Evolutionary conservation across 129 eudicot species (phyloP).

Genomic region (Tagetes patula): DNA sequence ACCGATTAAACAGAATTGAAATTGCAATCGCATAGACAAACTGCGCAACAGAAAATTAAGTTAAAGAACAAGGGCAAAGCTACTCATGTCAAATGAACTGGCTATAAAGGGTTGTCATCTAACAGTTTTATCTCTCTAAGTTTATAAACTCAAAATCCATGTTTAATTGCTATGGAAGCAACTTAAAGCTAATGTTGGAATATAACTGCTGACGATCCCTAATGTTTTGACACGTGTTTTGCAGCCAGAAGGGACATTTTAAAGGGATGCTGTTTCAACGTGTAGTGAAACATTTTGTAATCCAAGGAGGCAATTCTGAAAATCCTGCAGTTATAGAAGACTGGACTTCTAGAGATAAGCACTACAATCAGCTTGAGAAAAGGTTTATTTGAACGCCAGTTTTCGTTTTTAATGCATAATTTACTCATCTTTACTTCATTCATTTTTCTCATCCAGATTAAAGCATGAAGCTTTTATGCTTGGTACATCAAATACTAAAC

Average conservation of each 20-base stretch:
- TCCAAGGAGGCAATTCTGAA: conserved; percentile 78
- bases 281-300: conserved; percentile 85
- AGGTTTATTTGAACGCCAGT: conserved; percentile 40
- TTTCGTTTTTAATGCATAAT: background rate
- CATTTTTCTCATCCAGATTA: conserved; percentile 41
- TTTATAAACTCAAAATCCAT: background rate
- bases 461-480: conserved; percentile 98
- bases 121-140: background rate
- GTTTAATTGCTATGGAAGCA: background rate
- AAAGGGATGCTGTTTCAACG: conserved; percentile 87
- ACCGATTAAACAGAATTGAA: background rate
- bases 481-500: conserved; percentile 76
- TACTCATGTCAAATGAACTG: background rate
- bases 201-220: background rate
- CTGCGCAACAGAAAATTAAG: background rate
- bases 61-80: background rate
- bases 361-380: conserved; percentile 75
- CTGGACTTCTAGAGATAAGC: conserved; percentile 89
- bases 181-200: background rate
- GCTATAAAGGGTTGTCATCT: background rate
- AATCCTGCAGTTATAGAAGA: conserved; percentile 63
- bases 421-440: background rate
- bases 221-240: conserved; percentile 22
- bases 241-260: conserved; percentile 81
- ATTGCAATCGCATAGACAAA: background rate